A percentile compares a stretch with the other conserved stretches of the same genome.
Conservation (phyloP, 495 filamentous ascomycete species). For the Penicillium goetzii region DNA sequence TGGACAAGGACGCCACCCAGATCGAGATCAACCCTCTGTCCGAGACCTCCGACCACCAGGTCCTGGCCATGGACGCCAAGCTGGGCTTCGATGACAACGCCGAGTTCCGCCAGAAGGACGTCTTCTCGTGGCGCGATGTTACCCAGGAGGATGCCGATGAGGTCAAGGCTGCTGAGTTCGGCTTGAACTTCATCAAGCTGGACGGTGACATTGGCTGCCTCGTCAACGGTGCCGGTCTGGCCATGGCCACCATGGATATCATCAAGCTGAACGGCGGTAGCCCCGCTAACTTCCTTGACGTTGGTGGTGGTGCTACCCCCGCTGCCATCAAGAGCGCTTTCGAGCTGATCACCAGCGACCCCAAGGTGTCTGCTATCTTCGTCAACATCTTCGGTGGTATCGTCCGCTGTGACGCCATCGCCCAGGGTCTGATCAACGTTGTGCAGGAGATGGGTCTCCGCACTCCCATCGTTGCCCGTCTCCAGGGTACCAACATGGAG, state of each 20-base stretch:
- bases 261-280: constrained; percentile 98
- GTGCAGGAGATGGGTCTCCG: constrained; percentile 92
- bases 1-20: constrained; percentile 97
- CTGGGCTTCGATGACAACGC: constrained; percentile 98
- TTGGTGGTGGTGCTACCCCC: constrained; percentile 95
- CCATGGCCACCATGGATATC: constrained; percentile 99
- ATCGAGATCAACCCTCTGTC: constrained; percentile 99
- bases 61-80: constrained; percentile 99
- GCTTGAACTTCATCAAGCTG: constrained; percentile 99
- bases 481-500: constrained; percentile 99
- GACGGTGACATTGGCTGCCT: constrained; percentile 99
- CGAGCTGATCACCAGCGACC: constrained; percentile 96
- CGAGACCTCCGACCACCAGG: constrained; percentile 96
- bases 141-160: constrained; percentile 97
- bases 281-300: constrained; percentile 98
- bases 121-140: constrained; percentile 90
- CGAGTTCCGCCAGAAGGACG: constrained; percentile 94
- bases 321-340: constrained; percentile 97
- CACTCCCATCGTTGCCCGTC: constrained; percentile 92
- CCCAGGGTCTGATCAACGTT: constrained; percentile 91
- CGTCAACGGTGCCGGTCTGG: constrained; percentile 97
- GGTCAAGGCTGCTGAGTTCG: constrained; percentile 89
- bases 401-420: constrained; percentile 96
- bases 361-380: constrained; percentile 98
- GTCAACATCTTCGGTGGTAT: constrained; percentile 99